Conservation (phyloP, 371 early-diverging fungal genomes). For the Circinella minor region DNA sequence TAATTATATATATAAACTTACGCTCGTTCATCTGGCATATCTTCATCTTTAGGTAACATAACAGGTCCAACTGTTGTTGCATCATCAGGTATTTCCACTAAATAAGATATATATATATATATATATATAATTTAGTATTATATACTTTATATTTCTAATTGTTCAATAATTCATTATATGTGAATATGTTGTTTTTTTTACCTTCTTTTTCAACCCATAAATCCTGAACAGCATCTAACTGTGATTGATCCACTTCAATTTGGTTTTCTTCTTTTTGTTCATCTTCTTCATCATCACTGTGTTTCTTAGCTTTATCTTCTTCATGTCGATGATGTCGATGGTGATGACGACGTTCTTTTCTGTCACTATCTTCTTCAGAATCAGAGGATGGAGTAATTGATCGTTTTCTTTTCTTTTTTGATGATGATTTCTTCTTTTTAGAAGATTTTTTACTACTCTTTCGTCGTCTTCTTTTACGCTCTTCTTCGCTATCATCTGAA, state of each 20-base stretch:
- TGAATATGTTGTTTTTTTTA: background rate
- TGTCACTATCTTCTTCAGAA: slow-evolving; percentile 21
- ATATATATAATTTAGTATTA: no score
- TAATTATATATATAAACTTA: slow-evolving; percentile 21
- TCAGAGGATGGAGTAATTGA: slow-evolving; percentile 14
- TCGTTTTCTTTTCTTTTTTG: slow-evolving; percentile 16
- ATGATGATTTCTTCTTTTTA: slow-evolving; percentile 29
- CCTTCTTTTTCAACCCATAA: slow-evolving; percentile 15
- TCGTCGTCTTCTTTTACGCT: slow-evolving; percentile 24
- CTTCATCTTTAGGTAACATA: slow-evolving; percentile 57
- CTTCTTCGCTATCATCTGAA: slow-evolving; percentile 24
- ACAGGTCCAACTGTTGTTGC: slow-evolving; percentile 64
- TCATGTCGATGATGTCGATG: background rate
- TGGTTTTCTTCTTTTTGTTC: slow-evolving; percentile 15
- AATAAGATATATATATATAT: background rate
- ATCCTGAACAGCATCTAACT: slow-evolving; percentile 53
- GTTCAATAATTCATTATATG: background rate
- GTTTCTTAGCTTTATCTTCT: slow-evolving; percentile 19
- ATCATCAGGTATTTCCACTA: slow-evolving; percentile 66
- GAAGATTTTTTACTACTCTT: slow-evolving; percentile 21
- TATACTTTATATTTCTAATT: background rate
- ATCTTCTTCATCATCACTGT: slow-evolving; percentile 13
- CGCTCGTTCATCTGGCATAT: slow-evolving; percentile 59
- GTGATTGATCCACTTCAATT: slow-evolving; percentile 38
- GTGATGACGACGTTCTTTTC: background rate